Evolutionary conservation across 306 rosid genomes (phyloP).

Genomic region (Trifolium pratense): DNA sequence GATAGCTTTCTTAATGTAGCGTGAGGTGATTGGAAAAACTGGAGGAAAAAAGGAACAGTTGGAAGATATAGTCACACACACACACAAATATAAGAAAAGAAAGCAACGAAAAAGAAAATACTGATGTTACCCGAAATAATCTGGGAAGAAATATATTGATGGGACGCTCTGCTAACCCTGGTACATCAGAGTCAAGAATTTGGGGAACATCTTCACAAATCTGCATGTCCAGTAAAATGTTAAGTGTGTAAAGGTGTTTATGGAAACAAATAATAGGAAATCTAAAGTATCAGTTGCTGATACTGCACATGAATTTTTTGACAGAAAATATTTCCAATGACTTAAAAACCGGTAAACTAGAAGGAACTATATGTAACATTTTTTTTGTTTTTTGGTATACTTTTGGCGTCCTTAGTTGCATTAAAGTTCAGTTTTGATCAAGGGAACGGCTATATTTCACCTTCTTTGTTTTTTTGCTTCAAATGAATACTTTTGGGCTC

Average conservation of each 20-base stretch:
- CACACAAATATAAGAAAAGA: neutral
- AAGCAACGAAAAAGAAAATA: constrained; percentile 7
- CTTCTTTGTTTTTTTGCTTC: neutral
- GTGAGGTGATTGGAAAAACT: constrained; percentile 97
- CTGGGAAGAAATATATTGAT: constrained; percentile 85
- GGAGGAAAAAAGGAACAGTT: constrained; percentile 31
- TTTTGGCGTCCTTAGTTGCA: too few species aligned
- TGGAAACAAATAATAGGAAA: constrained; percentile 14
- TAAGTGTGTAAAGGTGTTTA: constrained; percentile 4
- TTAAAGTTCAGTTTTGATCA: too few species aligned
- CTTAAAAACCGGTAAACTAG: constrained; percentile 3
- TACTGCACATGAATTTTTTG: neutral
- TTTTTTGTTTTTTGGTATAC: too few species aligned
- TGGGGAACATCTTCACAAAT: constrained; percentile 99
- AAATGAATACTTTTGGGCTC: neutral
- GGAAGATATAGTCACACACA: constrained; percentile 33
- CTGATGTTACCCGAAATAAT: constrained; percentile 69
- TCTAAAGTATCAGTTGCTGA: constrained; percentile 30
- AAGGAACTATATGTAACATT: neutral
- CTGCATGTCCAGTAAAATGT: constrained; percentile 47
- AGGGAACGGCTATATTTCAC: too few species aligned
- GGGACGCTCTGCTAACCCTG: constrained; percentile 97
- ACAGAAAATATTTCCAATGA: constrained; percentile 11
- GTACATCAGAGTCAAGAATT: constrained; percentile 86
- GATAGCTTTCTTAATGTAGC: constrained; percentile 83